Percentiles rank a stretch among this genome's conserved stretches.
phyloP scores from a whole-genome alignment of 495 filamentous ascomycete genomes.

The Chaetomidium leptoderma region DNA sequence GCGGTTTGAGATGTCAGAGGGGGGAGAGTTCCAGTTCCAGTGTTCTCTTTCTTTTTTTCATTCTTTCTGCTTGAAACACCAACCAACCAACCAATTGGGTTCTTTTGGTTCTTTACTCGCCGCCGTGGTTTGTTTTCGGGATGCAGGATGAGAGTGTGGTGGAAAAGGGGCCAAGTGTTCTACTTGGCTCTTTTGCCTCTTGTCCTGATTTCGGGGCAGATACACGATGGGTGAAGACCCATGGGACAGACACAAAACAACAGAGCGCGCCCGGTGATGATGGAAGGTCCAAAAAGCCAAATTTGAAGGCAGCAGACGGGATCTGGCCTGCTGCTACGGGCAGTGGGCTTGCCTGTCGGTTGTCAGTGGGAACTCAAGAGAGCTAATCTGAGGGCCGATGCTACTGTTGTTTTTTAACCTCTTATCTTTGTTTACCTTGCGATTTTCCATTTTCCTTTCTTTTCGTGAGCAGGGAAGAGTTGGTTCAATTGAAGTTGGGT shows the following conservation, averaged over 20 bases:
- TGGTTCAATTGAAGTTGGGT: background rate
- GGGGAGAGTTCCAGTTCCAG: background rate
- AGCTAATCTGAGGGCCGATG: constrained; percentile 58
- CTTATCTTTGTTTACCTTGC: background rate
- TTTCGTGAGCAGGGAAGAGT: background rate
- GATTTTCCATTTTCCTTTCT: background rate
- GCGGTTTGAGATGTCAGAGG: background rate
- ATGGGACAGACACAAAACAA: constrained; percentile 21
- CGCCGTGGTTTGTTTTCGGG: no score
- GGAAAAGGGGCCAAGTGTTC: no score
- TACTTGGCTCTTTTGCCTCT: no score
- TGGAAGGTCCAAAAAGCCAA: constrained; percentile 58
- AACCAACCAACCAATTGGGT: background rate
- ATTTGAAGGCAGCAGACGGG: constrained; percentile 54
- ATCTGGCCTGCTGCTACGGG: constrained; percentile 9
- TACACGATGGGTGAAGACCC: no score
- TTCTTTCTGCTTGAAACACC: constrained; percentile 1
- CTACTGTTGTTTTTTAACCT: constrained; percentile 9
- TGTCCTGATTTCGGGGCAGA: no score
- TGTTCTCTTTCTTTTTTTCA: constrained; percentile 11
- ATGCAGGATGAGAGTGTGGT: no score
- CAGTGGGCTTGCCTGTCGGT: constrained; percentile 33
- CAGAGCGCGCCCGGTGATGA: constrained; percentile 50
- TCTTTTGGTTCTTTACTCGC: background rate
- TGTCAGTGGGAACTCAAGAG: constrained; percentile 56